Evolutionary conservation across 2,329 filamentous ascomycete genomes (phyloP), one percentile per base, ranked within the genome.

Genomic region (Sclerotinia subarctica): DNA sequence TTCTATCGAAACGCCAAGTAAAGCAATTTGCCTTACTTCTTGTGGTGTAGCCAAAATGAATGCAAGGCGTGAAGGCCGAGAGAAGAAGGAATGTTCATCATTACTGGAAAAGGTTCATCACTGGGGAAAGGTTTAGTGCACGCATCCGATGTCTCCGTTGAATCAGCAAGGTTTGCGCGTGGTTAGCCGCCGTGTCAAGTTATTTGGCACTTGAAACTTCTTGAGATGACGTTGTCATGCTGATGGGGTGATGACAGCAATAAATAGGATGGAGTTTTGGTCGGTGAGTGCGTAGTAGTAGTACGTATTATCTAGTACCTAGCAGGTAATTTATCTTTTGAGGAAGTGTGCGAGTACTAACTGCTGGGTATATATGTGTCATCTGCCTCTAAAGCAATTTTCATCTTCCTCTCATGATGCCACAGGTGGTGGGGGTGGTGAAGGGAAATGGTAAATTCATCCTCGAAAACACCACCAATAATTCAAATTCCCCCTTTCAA

Each of bases 171-270:
- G 35, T n/a, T 58, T 42, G 35, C 42, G n/a, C 35, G 13, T 24
- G 35, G 44, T 58, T 58, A 58, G 54, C 54, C 54, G 54, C 54
- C 35, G 38, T 58, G n/a, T 26, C 15, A 58, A 17, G 38, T 42
- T 42, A 42, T 42, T 26, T 47, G 46, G 19, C 46, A 47, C 5
- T 47, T 47, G 46, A 47, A 47, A n/a, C 21, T 47, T 47, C 38
- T 42, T 17, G 38, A 17, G 38, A n/a, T 54, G 29, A 54, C 21
- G 19, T 54, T 54, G 52, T n/a, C 52, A 54, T 54, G 19, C 32
- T 11, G 52, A 32, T 13, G 53, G 11, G n/a, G 53, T 57, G 54
- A 24, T 42, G 13, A 24, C 4, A 24, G 5, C 11, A 24, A 24
- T 21, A 17, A 21, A 38, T 32, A 32, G 5, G n/a, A 38, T 7